phyloP scores from a whole-genome alignment of 805 yeast species.

The Yarrowia osloensis region DNA sequence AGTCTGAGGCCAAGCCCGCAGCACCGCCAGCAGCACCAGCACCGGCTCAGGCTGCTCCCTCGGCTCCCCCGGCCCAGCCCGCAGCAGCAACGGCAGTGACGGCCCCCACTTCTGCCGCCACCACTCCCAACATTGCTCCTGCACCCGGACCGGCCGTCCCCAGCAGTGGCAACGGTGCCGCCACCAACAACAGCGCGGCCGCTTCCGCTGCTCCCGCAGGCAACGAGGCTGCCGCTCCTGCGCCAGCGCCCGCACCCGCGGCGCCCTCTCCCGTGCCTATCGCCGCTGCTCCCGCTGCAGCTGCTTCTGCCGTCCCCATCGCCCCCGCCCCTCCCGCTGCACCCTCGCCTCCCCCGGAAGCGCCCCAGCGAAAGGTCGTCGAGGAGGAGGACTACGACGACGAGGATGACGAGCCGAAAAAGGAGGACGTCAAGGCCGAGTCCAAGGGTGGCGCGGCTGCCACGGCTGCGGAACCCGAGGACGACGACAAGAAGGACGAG shows the following conservation, averaged over 20 bases:
- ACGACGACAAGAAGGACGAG: neutral
- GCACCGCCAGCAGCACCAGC: neutral
- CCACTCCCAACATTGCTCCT: neutral
- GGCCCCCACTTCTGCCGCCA: neutral
- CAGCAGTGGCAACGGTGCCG: constrained; percentile 24
- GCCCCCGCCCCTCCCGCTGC: neutral
- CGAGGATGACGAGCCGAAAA: constrained; percentile 35
- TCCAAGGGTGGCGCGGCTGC: neutral
- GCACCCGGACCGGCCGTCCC: constrained; percentile 1
- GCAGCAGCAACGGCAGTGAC: neutral
- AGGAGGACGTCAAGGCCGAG: constrained; percentile 2
- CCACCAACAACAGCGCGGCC: neutral
- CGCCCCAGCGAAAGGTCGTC: constrained; percentile 46
- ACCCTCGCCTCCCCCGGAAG: constrained; percentile 33
- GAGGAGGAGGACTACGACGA: constrained; percentile 53
- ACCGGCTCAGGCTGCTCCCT: neutral
- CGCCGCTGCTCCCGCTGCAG: neutral
- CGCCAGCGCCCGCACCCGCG: neutral
- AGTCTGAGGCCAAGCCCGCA: neutral
- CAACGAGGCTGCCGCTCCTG: constrained; percentile 28
- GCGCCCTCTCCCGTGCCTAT: neutral
- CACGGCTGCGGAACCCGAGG: neutral
- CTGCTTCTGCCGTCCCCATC: neutral
- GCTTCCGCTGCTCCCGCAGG: neutral
- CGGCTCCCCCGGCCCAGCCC: neutral